Percentiles rank a stretch among this genome's conserved stretches.
These are phyloP conservation scores for Aureobasidium subglaciale DNA, from an alignment of 2,329 filamentous ascomycete species.

Conservation along the genomic window DNA sequence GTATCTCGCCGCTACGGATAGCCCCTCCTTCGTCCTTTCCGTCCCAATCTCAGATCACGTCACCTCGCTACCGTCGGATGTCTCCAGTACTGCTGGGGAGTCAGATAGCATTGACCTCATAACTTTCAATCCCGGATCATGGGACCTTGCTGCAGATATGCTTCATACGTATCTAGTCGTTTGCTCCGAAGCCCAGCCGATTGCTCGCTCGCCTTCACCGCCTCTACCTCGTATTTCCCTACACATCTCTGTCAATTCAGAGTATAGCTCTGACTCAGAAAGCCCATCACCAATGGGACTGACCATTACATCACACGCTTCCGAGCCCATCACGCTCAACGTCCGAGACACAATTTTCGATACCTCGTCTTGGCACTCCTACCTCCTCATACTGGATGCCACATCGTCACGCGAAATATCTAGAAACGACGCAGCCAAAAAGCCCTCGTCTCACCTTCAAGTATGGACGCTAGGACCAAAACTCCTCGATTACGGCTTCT, in stretches of 20 bases:
- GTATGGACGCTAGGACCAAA: background rate
- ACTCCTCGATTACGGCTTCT: background rate
- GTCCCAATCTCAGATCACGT: background rate
- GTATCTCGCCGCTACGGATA: background rate
- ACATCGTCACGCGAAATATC: background rate
- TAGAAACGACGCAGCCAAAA: too few species aligned
- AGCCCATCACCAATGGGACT: background rate
- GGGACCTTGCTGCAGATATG: background rate
- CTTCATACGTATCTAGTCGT: background rate
- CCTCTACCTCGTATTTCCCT: background rate
- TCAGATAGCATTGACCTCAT: background rate
- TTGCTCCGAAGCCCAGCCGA: background rate
- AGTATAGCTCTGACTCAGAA: background rate
- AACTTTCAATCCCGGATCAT: background rate
- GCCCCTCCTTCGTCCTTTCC: background rate
- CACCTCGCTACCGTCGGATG: background rate
- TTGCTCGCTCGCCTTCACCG: background rate
- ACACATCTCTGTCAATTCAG: background rate
- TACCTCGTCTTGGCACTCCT: background rate
- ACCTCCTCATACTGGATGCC: background rate
- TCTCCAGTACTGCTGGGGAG: background rate
- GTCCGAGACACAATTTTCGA: background rate
- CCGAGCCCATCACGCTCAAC: background rate
- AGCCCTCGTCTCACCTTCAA: too few species aligned
- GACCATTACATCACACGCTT: background rate